phyloP scores from a whole-genome alignment of 2,329 filamentous ascomycete species.

The Berkeleyomyces rouxiae region DNA sequence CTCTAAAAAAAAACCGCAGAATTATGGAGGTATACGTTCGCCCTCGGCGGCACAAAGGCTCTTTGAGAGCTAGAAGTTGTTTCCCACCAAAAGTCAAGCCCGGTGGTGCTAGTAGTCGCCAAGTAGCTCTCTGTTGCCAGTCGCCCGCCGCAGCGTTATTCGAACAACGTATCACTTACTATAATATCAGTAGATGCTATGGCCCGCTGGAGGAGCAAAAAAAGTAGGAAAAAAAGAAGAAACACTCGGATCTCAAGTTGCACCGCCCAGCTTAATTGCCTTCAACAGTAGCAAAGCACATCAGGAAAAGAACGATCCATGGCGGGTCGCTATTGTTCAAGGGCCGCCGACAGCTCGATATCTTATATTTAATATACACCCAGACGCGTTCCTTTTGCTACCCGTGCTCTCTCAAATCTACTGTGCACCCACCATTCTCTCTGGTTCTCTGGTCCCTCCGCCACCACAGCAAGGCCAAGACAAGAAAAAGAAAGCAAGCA shows the following conservation, averaged over 20 bases:
- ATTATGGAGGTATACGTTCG: neutral
- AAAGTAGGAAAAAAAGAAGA: neutral
- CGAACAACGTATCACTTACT: no score
- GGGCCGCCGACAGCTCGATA: no score
- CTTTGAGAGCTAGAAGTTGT: no score
- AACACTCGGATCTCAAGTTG: neutral
- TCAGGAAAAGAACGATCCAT: neutral
- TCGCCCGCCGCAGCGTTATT: no score
- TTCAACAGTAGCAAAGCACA: neutral
- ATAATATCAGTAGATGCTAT: neutral
- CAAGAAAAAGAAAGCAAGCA: neutral
- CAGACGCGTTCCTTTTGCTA: neutral
- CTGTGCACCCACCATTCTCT: neutral
- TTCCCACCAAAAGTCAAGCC: no score
- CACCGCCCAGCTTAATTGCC: neutral
- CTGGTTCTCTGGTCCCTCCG: no score
- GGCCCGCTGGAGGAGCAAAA: neutral
- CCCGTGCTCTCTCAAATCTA: neutral
- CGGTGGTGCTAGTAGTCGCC: no score
- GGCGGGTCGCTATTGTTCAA: no score
- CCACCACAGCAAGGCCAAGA: neutral
- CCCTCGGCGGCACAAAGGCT: no score
- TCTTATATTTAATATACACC: neutral
- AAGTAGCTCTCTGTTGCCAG: no score
- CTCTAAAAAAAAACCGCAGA: neutral